Evolutionary conservation across 1,284 basidiomycete genomes (phyloP).

Genomic region (Ceratobasidium sp.): DNA sequence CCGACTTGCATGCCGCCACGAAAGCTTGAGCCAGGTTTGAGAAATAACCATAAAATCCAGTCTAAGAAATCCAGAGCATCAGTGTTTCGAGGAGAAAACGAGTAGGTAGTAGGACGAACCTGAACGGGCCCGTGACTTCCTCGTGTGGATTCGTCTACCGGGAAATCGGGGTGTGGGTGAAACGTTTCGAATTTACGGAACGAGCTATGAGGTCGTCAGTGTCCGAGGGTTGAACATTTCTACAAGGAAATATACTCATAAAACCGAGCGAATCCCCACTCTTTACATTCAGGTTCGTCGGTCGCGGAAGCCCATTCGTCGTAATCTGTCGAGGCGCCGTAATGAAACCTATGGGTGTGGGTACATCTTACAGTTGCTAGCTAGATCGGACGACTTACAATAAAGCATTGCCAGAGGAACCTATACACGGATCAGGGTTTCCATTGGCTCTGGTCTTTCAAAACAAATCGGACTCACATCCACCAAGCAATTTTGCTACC

Average conservation of each 20-base stretch:
- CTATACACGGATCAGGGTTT: constrained; percentile 52
- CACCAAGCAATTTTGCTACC: constrained; percentile 68
- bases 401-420: constrained; percentile 69
- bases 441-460: background rate
- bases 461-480: constrained; percentile 57
- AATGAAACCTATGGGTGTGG: constrained; percentile 48
- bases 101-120: constrained; percentile 18
- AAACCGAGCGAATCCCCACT: constrained; percentile 68
- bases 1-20: constrained; percentile 14
- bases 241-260: constrained; percentile 49
- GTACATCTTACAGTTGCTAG: constrained; percentile 18
- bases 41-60: constrained; percentile 20
- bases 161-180: constrained; percentile 23
- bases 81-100: background rate
- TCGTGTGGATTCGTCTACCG: constrained; percentile 18
- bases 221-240: constrained; percentile 21
- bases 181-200: constrained; percentile 64
- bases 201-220: constrained; percentile 53
- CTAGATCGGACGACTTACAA: constrained; percentile 56
- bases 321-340: constrained; percentile 53
- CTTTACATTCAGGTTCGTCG: constrained; percentile 57
- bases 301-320: constrained; percentile 65
- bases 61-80: background rate
- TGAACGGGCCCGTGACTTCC: constrained; percentile 19
- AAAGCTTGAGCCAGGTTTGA: constrained; percentile 8